Percentiles rank a stretch among this genome's conserved stretches.
Evolutionary conservation across 306 rosid species (phyloP).

Genomic region (Begonia fuchsioides): DNA sequence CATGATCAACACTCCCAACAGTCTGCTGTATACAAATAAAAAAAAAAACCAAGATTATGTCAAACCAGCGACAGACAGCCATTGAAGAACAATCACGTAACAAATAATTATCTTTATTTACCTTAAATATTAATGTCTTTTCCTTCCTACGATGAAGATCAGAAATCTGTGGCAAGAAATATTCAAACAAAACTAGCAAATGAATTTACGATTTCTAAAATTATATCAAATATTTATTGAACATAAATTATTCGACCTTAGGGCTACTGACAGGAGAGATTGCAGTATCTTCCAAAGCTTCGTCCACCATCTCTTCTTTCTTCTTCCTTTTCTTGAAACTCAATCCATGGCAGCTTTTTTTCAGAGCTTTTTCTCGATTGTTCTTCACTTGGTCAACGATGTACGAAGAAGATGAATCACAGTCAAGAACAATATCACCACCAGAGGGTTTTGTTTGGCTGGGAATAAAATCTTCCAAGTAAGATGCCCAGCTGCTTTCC

Average conservation of each 20-base stretch:
- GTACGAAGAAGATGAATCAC: slow-evolving; percentile 17
- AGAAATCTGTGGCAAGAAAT: too few relatives aligned
- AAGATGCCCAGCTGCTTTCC: slow-evolving; percentile 82
- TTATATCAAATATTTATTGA: too few relatives aligned
- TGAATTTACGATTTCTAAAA: too few relatives aligned
- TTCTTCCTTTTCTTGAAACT: slow-evolving; percentile 40
- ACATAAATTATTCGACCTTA: slow-evolving; percentile 17
- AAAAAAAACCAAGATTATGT: too few relatives aligned
- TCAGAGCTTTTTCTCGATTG: background rate
- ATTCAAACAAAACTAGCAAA: too few relatives aligned
- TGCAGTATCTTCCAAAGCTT: slow-evolving; percentile 82
- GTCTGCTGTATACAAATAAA: too few relatives aligned
- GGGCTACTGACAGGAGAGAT: slow-evolving; percentile 66
- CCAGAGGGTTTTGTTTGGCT: slow-evolving; percentile 12
- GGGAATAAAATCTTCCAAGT: slow-evolving; percentile 54
- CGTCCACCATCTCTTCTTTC: slow-evolving; percentile 31
- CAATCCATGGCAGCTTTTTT: slow-evolving; percentile 7
- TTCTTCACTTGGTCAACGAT: background rate
- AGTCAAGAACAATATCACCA: background rate
- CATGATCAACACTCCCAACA: slow-evolving; percentile 1
- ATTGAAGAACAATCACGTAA: too few relatives aligned
- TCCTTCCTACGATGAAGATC: too few relatives aligned
- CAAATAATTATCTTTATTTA: too few relatives aligned
- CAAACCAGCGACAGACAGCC: too few relatives aligned
- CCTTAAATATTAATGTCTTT: too few relatives aligned